Evolutionary conservation across 495 filamentous ascomycete species (phyloP), one percentile per base, ranked within the genome.

Genomic region (Annulohypoxylon moriforme): DNA sequence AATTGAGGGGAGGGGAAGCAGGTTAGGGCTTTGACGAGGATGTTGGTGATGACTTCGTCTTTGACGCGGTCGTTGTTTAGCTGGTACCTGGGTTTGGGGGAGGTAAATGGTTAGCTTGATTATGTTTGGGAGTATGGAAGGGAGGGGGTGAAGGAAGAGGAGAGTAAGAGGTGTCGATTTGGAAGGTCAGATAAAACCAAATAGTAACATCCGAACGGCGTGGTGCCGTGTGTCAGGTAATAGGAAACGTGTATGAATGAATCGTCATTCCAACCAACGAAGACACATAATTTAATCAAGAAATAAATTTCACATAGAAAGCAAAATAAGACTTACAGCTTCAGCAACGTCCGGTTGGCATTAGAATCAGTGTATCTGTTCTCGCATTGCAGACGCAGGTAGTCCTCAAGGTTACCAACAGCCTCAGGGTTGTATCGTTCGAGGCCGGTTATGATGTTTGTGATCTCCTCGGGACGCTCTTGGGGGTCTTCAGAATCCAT

Each of bases 371-470:
- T 95, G 61, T 92, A 93, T 81, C 91, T 88, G 80, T 92, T 90
- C 82, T 98, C 96, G 85, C 96, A 99, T 85, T 99, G 96, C 79
- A 93, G 90, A 72, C 86, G 85, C 40, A 99, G 91, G 79, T 99
- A 98, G 77, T 95, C 93, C 85, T 98, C 94, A 85, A 99, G 95
- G 60, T 94, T 86, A 34, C 87, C 86, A 56, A 96, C 97, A 22
- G 95, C 97, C 82, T 99, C 96, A 44, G 96, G 96, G 82, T 99
- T 99, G 85, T 99, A 99, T 69, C 96, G 87, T 84, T 99, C 96
- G 67, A 99, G 92, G 64, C 96, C 94, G 84, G 91, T 92, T 73
- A 99, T 91, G 74, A 98, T 97, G 80, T 82, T 86, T 78, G 92
- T 92, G 81, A 99, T 96, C 79, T 94, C 87, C 72, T 93, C 92